Evolutionary conservation across 1,284 basidiomycete species (phyloP).

Genomic region (Cerioporus squamosus): DNA sequence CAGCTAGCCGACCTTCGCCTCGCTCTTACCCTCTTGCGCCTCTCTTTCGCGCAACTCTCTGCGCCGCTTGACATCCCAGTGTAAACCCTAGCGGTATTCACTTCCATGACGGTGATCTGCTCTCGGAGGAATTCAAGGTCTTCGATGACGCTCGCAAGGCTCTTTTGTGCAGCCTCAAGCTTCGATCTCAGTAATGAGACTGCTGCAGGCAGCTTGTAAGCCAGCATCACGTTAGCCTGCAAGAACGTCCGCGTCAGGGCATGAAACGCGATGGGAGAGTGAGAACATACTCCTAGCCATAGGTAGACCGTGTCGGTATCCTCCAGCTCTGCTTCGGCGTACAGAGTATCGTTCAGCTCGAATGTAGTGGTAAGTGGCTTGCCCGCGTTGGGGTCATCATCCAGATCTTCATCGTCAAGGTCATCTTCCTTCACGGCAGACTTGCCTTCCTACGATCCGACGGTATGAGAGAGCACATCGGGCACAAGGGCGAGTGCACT

Average conservation of each 20-base stretch:
- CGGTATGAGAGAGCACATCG: not conserved
- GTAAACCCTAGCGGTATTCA: constrained; percentile 95
- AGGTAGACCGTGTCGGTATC: constrained; percentile 90
- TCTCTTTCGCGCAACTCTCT: constrained; percentile 61
- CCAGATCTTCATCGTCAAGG: constrained; percentile 51
- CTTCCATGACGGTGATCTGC: constrained; percentile 97
- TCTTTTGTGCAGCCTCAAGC: constrained; percentile 75
- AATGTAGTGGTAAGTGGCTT: constrained; percentile 86
- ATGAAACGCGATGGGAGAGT: not conserved
- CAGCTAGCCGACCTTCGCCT: constrained; percentile 10
- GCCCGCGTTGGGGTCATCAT: constrained; percentile 44
- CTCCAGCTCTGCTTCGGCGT: constrained; percentile 87
- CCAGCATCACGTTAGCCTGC: constrained; percentile 98
- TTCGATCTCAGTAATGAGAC: constrained; percentile 80
- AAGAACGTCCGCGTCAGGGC: not conserved
- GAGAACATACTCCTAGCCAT: constrained; percentile 88
- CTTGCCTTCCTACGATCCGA: constrained; percentile 58
- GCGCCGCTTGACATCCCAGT: constrained; percentile 91
- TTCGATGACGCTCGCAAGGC: constrained; percentile 74
- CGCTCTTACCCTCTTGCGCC: constrained; percentile 23
- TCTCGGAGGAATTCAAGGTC: constrained; percentile 95
- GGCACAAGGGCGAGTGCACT: constrained; percentile 29
- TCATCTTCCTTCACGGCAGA: constrained; percentile 48
- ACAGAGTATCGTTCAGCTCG: constrained; percentile 96
- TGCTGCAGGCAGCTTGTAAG: constrained; percentile 88